Percentiles rank a stretch among this genome's conserved stretches.
These are phyloP conservation scores for Tuber umbilicatum DNA, from an alignment of 495 filamentous ascomycete genomes.

Conservation along the genomic window DNA sequence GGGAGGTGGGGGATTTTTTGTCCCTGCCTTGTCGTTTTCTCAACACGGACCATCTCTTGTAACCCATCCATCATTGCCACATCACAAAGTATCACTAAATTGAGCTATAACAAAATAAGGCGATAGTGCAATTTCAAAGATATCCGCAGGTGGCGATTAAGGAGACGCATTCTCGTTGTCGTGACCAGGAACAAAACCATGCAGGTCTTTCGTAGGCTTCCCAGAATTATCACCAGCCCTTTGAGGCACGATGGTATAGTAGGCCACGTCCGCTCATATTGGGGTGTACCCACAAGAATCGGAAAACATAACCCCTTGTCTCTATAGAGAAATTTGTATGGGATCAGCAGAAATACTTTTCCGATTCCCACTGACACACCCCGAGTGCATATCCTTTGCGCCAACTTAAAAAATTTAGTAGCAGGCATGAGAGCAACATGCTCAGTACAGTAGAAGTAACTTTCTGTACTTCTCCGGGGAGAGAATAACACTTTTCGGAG, in stretches of 20 bases:
- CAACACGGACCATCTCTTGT: neutral
- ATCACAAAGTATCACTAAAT: constrained; percentile 15
- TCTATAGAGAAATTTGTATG: neutral
- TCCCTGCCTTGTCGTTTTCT: neutral
- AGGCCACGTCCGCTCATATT: neutral
- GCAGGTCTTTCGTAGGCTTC: neutral
- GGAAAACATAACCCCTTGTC: neutral
- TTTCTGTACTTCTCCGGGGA: neutral
- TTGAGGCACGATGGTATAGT: neutral
- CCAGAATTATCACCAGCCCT: neutral
- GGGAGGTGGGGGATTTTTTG: neutral
- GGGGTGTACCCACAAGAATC: neutral
- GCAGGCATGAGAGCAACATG: neutral
- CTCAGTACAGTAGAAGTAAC: neutral
- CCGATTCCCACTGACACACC: neutral
- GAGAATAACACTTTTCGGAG: neutral
- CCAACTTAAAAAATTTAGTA: neutral
- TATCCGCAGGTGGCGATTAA: neutral
- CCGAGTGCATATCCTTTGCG: neutral
- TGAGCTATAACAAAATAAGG: neutral
- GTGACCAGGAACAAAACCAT: neutral
- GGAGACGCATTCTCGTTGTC: neutral
- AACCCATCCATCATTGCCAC: constrained; percentile 9
- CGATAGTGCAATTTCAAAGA: neutral
- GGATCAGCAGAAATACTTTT: neutral